A percentile compares a stretch with the other conserved stretches of the same genome.
phyloP scores from a whole-genome alignment of 176 grass and related monocot species.

The Oryza brachyantha region DNA sequence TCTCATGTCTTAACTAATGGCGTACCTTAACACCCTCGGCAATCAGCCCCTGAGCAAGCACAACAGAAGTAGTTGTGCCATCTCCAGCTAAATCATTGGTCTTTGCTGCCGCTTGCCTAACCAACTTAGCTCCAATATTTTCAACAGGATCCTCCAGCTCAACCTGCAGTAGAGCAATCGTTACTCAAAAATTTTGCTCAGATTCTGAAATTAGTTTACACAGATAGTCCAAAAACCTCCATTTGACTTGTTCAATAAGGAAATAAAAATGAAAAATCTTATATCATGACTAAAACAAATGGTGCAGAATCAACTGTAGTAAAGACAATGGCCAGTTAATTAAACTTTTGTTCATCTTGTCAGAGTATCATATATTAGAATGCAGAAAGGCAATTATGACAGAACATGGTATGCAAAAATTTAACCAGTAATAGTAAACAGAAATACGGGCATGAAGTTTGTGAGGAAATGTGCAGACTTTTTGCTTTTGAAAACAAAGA shows the following conservation, averaged over 20 bases:
- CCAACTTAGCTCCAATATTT: conserved; percentile 97
- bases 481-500: neutral
- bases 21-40: conserved; percentile 93
- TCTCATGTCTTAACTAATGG: neutral
- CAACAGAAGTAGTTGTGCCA: conserved; percentile 94
- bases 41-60: conserved; percentile 96
- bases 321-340: neutral
- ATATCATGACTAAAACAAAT: conserved; percentile 1
- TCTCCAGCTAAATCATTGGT: conserved; percentile 95
- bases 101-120: conserved; percentile 95
- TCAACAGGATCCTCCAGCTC: conserved; percentile 93
- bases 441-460: neutral
- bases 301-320: neutral
- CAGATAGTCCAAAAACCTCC: neutral
- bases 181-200: neutral
- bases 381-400: neutral
- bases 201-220: neutral
- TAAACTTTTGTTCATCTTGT: neutral
- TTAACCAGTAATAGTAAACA: neutral
- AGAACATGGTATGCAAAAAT: neutral
- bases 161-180: conserved; percentile 50
- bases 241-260: neutral
- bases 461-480: neutral
- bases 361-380: neutral
- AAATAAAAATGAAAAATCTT: neutral